phyloP scores from a whole-genome alignment of 2,329 filamentous ascomycete genomes.

The Sporothrix variecibatus region DNA sequence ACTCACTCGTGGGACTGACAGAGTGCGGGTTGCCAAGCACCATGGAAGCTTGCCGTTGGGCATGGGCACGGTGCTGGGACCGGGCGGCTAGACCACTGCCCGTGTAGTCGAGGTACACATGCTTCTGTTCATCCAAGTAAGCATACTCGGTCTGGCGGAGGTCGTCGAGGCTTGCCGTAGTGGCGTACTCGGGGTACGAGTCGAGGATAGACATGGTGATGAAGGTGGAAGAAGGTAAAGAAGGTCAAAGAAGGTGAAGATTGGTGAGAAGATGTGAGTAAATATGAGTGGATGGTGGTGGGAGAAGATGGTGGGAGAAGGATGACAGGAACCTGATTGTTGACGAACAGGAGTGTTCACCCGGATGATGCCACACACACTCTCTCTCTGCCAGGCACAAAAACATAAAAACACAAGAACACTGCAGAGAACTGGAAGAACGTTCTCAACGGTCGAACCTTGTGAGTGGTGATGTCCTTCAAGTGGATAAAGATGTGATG shows the following conservation, averaged over 20 bases:
- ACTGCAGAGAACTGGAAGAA: no score
- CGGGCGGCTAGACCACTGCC: constrained; percentile 42
- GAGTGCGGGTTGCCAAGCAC: constrained; percentile 47
- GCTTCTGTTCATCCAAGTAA: constrained; percentile 42
- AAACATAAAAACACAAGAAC: no score
- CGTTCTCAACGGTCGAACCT: no score
- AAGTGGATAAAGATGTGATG: neutral
- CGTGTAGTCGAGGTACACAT: constrained; percentile 47
- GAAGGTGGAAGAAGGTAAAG: neutral
- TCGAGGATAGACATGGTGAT: constrained; percentile 30
- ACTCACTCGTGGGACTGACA: constrained; percentile 41
- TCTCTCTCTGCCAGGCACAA: no score
- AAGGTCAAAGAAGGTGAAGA: neutral
- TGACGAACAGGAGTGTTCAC: neutral
- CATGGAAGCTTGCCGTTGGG: constrained; percentile 35
- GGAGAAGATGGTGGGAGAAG: neutral
- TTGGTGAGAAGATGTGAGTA: neutral
- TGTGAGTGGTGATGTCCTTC: neutral
- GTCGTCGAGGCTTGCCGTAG: constrained; percentile 38
- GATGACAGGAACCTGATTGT: neutral
- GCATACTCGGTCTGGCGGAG: constrained; percentile 40
- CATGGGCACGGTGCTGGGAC: constrained; percentile 39
- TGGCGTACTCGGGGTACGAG: constrained; percentile 40
- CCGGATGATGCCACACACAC: neutral
- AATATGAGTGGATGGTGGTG: neutral